phyloP scores from a whole-genome alignment of 352 stramenopile species.

The Thraustochytrium sp. region DNA sequence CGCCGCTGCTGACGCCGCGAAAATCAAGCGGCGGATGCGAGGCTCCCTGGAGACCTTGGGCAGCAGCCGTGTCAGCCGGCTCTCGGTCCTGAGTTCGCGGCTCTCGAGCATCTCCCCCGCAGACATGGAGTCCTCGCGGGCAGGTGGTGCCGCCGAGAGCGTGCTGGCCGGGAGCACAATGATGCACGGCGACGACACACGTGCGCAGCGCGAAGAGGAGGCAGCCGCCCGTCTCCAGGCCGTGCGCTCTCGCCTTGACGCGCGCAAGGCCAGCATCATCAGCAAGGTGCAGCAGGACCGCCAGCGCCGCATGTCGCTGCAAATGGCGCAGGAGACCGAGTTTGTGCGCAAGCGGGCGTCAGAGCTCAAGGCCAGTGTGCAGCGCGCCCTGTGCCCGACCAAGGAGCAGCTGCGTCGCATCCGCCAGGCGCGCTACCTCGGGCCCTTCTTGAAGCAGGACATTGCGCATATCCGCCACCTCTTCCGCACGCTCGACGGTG shows the following conservation, averaged over 20 bases:
- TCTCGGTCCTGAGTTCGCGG: too few species aligned
- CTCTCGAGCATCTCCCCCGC: too few species aligned
- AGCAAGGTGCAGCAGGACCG: background rate
- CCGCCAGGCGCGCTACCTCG: background rate
- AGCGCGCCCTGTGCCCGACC: background rate
- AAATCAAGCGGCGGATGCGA: too few species aligned
- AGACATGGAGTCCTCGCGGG: too few species aligned
- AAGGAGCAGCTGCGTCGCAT: slow-evolving; percentile 2
- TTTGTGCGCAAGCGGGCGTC: background rate
- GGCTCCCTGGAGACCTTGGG: too few species aligned
- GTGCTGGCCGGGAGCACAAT: background rate
- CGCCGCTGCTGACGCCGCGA: too few species aligned
- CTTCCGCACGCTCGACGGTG: background rate
- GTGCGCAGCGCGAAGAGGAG: background rate
- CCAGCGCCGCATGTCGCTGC: background rate
- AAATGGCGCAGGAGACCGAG: background rate
- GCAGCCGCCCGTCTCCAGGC: background rate
- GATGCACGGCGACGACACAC: background rate
- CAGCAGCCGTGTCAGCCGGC: too few species aligned
- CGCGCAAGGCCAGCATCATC: slow-evolving; percentile 11
- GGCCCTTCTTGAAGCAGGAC: slow-evolving; percentile 15
- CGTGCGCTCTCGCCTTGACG: background rate
- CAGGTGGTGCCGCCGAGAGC: too few species aligned
- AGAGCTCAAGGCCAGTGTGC: background rate
- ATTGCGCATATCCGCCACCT: slow-evolving; percentile 15